phyloP scores from a whole-genome alignment of 2,329 filamentous ascomycete genomes.

The Curvularia verruculosa region DNA sequence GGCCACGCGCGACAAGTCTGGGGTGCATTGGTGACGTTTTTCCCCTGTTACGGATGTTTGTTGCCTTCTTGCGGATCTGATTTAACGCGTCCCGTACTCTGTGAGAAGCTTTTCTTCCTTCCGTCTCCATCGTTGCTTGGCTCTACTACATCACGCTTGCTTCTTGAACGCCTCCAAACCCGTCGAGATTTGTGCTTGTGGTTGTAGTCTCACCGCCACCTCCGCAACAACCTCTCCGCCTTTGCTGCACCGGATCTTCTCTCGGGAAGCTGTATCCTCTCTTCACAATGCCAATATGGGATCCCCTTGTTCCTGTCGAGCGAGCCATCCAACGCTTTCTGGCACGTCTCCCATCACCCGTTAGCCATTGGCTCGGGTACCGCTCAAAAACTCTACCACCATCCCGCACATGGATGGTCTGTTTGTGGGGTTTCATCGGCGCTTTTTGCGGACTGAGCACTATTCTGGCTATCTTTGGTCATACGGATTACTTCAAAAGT shows the following conservation, averaged over 20 bases:
- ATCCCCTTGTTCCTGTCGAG: conserved; percentile 37
- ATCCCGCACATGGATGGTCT: conserved; percentile 43
- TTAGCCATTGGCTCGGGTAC: conserved; percentile 70
- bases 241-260: neutral
- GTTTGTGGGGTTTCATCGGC: conserved; percentile 52
- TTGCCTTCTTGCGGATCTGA: conserved; percentile 16
- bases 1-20: conserved; percentile 24
- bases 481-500: conserved; percentile 48
- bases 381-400: conserved; percentile 39
- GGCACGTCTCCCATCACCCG: conserved; percentile 62
- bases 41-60: conserved; percentile 15
- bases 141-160: neutral
- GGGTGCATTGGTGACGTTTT: conserved; percentile 33
- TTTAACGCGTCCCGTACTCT: conserved; percentile 22
- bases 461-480: conserved; percentile 50
- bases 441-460: conserved; percentile 51
- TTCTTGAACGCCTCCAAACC: neutral
- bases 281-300: conserved; percentile 29
- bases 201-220: neutral
- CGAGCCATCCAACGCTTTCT: conserved; percentile 38
- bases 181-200: neutral
- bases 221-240: neutral
- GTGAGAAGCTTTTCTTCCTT: conserved; percentile 12
- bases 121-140: conserved; percentile 9
- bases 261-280: neutral